Conservation (phyloP, 148 eudicot genomes). For the Persicaria maculosa region DNA sequence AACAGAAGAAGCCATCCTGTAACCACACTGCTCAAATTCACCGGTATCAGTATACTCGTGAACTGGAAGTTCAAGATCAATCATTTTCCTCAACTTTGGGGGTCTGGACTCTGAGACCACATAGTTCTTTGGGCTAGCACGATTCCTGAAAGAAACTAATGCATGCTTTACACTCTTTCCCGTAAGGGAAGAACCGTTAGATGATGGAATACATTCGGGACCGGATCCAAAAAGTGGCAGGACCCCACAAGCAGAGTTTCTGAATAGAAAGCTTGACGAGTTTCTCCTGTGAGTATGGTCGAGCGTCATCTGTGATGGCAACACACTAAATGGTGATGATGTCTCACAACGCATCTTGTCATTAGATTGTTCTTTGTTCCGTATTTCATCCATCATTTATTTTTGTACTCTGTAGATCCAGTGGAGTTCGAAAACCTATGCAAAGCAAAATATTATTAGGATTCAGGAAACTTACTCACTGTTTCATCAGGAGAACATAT, state of each 20-base stretch:
- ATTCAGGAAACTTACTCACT: not conserved
- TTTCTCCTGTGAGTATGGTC: constrained; percentile 47
- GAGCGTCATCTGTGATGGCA: constrained; percentile 39
- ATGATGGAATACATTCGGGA: constrained; percentile 28
- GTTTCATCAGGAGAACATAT: not conserved
- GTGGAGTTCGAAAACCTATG: constrained; percentile 73
- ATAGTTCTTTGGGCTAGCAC: constrained; percentile 41
- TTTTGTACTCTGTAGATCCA: constrained; percentile 64
- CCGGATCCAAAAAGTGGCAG: constrained; percentile 27
- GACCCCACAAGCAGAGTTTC: constrained; percentile 25
- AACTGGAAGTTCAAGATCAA: constrained; percentile 74
- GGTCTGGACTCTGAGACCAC: constrained; percentile 68
- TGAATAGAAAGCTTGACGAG: constrained; percentile 30
- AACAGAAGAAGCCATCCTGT: constrained; percentile 14
- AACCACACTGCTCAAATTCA: constrained; percentile 34
- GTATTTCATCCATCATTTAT: constrained; percentile 66
- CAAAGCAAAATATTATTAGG: constrained; percentile 2
- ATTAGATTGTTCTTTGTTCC: constrained; percentile 34
- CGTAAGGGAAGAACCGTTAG: constrained; percentile 25
- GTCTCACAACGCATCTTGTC: constrained; percentile 38
- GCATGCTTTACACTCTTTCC: constrained; percentile 31
- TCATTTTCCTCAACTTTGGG: constrained; percentile 56
- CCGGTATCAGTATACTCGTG: constrained; percentile 62
- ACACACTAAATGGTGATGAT: constrained; percentile 53
- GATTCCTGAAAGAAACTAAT: constrained; percentile 23